Percentiles rank a stretch among this genome's conserved stretches.
These are phyloP conservation scores for Tulasnella calospora DNA, from an alignment of 768 basidiomycete species.

Conservation along the genomic window DNA sequence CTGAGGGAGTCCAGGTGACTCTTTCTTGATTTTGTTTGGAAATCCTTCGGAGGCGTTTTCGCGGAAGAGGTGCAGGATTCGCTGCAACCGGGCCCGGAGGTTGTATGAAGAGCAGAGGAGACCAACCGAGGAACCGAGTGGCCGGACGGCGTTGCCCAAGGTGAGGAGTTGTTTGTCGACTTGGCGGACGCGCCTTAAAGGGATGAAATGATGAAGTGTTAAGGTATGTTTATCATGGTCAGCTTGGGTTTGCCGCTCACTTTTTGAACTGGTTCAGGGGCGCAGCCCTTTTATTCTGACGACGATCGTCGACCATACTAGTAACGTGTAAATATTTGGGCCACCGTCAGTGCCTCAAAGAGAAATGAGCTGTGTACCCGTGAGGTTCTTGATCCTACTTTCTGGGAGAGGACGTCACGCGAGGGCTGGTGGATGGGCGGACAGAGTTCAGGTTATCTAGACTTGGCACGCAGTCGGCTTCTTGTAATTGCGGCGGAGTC, in stretches of 20 bases:
- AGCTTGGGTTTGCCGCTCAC: conserved; percentile 36
- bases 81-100: conserved; percentile 63
- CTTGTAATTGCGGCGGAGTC: no score
- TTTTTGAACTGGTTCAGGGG: conserved; percentile 59
- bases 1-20: conserved; percentile 39
- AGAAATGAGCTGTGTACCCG: neutral
- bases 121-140: conserved; percentile 70
- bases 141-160: conserved; percentile 70
- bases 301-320: conserved; percentile 53
- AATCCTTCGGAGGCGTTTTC: conserved; percentile 76
- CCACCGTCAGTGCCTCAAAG: neutral
- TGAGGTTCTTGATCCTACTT: conserved; percentile 13
- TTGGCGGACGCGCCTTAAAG: conserved; percentile 50
- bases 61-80: conserved; percentile 64
- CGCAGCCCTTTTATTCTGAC: conserved; percentile 63
- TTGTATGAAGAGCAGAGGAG: conserved; percentile 69
- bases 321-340: neutral
- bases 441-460: no score
- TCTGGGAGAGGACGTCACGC: no score
- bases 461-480: no score
- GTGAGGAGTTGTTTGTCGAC: conserved; percentile 70
- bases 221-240: neutral
- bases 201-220: neutral
- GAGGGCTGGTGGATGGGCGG: no score
- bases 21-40: conserved; percentile 49